Conservation (phyloP, 208 protist genomes). For the Leishmania tarentolae region DNA sequence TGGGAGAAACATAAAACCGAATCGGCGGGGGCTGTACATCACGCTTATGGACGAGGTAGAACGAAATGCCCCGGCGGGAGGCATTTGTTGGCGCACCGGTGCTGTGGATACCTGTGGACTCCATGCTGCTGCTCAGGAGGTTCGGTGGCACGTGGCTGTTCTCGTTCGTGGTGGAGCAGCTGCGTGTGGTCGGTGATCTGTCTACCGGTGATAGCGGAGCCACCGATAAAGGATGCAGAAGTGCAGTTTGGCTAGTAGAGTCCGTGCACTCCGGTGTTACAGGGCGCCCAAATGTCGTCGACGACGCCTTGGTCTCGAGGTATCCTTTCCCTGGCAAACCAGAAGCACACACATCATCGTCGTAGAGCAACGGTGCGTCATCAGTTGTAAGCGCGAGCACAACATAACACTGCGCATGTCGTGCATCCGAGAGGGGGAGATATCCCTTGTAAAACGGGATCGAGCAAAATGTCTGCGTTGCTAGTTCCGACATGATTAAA, state of each 20-base stretch:
- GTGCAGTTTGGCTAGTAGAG: constrained; percentile 4
- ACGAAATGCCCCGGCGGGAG: constrained; percentile 21
- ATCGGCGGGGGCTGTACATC: constrained; percentile 73
- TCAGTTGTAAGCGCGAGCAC: constrained; percentile 44
- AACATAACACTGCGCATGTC: constrained; percentile 50
- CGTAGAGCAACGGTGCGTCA: constrained; percentile 10
- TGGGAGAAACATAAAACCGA: constrained; percentile 64
- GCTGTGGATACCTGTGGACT: constrained; percentile 1
- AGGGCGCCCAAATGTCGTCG: background rate
- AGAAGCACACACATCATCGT: constrained; percentile 14
- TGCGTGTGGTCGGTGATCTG: constrained; percentile 9
- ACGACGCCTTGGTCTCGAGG: background rate
- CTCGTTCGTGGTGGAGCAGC: constrained; percentile 8
- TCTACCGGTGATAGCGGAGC: background rate
- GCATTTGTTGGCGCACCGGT: background rate
- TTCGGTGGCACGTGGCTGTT: constrained; percentile 9
- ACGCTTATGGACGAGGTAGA: constrained; percentile 69
- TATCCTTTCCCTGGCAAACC: constrained; percentile 2
- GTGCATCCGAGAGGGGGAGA: constrained; percentile 52
- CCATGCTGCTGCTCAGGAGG: constrained; percentile 17
- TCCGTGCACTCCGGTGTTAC: constrained; percentile 3
- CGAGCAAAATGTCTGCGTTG: constrained; percentile 44
- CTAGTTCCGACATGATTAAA: constrained; percentile 38
- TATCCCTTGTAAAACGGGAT: constrained; percentile 80
- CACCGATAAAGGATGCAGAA: background rate